Percentiles rank a stretch among this genome's conserved stretches.
phyloP scores from a whole-genome alignment of 2,329 filamentous ascomycete genomes.

The Bipolaris cookei region DNA sequence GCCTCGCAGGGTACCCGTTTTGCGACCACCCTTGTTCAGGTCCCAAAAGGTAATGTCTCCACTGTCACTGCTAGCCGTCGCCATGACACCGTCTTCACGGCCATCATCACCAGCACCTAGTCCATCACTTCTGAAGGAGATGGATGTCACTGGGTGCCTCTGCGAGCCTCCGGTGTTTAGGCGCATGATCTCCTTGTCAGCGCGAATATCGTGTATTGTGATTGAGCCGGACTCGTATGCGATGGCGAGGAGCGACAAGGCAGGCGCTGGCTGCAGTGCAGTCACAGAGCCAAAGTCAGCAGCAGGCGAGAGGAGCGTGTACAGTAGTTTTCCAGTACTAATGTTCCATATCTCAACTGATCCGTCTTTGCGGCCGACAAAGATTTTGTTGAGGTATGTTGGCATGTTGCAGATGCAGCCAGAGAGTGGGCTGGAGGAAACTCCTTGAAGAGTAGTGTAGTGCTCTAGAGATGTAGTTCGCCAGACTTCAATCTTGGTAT shows the following conservation, averaged over 20 bases:
- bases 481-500: conserved; percentile 85
- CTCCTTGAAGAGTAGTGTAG: conserved; percentile 77
- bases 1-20: conserved; percentile 84
- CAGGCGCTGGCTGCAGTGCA: conserved; percentile 82
- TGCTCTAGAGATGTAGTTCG: conserved; percentile 83
- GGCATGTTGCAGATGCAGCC: conserved; percentile 86
- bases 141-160: conserved; percentile 74
- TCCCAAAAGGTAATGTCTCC: conserved; percentile 98
- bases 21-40: conserved; percentile 83
- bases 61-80: conserved; percentile 77
- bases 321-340: conserved; percentile 86
- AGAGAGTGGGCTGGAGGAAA: conserved; percentile 72
- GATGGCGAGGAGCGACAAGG: conserved; percentile 83
- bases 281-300: conserved; percentile 81
- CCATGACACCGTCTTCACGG: conserved; percentile 85
- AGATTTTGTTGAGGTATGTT: conserved; percentile 94
- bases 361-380: conserved; percentile 85
- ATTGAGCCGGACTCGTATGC: conserved; percentile 82
- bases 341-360: conserved; percentile 98
- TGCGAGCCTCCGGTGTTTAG: conserved; percentile 68
- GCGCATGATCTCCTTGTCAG: conserved; percentile 74
- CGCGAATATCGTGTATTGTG: conserved; percentile 79
- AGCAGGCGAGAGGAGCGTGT: conserved; percentile 81
- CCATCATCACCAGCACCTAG: conserved; percentile 88
- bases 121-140: conserved; percentile 89